phyloP scores from a whole-genome alignment of 805 yeast genomes.

The Clavispora carvajalis region DNA sequence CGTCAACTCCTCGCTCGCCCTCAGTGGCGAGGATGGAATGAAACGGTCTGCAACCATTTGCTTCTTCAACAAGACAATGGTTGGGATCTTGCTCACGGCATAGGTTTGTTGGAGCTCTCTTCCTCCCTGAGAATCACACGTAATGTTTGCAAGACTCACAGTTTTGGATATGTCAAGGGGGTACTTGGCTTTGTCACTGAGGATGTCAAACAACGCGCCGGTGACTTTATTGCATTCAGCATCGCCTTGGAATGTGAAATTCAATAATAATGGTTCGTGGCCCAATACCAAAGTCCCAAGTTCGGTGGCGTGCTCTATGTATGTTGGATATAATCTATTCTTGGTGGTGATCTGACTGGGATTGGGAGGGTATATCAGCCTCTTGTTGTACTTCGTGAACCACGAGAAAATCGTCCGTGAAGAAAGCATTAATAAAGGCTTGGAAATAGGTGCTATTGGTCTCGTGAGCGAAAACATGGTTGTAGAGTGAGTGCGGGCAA shows the following conservation, averaged over 20 bases:
- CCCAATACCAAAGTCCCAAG: constrained; percentile 48
- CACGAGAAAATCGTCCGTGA: constrained; percentile 10
- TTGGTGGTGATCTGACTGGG: constrained; percentile 33
- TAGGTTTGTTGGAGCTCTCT: constrained; percentile 55
- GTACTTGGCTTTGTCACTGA: constrained; percentile 17
- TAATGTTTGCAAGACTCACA: constrained; percentile 65
- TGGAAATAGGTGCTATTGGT: background rate
- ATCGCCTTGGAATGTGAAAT: constrained; percentile 69
- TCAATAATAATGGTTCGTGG: constrained; percentile 60
- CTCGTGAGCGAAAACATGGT: background rate
- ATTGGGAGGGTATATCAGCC: constrained; percentile 37
- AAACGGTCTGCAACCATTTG: constrained; percentile 47
- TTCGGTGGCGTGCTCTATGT: constrained; percentile 53
- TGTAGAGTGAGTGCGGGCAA: background rate
- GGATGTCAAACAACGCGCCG: constrained; percentile 46
- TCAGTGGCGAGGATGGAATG: constrained; percentile 16
- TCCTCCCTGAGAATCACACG: constrained; percentile 62
- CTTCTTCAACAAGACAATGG: constrained; percentile 60
- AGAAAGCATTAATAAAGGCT: background rate
- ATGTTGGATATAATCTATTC: constrained; percentile 34
- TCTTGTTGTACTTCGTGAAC: constrained; percentile 15
- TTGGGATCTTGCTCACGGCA: constrained; percentile 53
- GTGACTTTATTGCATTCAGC: constrained; percentile 57
- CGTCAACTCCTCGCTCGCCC: constrained; percentile 25
- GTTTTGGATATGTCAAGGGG: constrained; percentile 32